Conservation (phyloP, 805 yeast genomes). For the Cephaloascus albidus region DNA sequence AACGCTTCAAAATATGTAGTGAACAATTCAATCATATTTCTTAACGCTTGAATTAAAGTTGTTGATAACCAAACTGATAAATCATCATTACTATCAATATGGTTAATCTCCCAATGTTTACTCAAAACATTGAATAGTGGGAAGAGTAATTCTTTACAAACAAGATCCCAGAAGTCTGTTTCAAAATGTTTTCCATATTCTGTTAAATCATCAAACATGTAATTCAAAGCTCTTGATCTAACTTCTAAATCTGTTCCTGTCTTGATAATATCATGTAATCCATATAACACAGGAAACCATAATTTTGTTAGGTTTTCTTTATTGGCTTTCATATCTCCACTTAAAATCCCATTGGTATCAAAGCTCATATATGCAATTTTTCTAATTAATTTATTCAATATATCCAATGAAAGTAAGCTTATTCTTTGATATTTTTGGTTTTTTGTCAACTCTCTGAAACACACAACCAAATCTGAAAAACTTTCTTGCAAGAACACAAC, state of each 20-base stretch:
- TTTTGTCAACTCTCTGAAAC: conserved; percentile 75
- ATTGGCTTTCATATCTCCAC: conserved; percentile 6
- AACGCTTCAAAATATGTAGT: conserved; percentile 74
- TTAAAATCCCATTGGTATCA: conserved; percentile 15
- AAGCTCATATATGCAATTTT: conserved; percentile 42
- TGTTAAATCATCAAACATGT: conserved; percentile 71
- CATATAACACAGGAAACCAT: conserved; percentile 83
- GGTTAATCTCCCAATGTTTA: conserved; percentile 63
- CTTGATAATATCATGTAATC: conserved; percentile 86
- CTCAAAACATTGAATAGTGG: conserved; percentile 83
- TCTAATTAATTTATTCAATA: conserved; percentile 52
- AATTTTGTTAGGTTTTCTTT: conserved; percentile 38
- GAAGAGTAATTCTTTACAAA: conserved; percentile 71
- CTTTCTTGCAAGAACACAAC: conserved; percentile 65
- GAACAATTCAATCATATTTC: conserved; percentile 78
- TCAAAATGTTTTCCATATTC: conserved; percentile 74
- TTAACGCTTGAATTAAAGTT: conserved; percentile 89
- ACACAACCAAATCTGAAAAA: conserved; percentile 53
- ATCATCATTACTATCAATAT: conserved; percentile 68
- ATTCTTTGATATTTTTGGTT: conserved; percentile 74
- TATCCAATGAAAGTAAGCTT: conserved; percentile 73
- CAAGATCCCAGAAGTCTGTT: conserved; percentile 69
- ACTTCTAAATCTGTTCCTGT: conserved; percentile 91
- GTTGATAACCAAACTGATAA: conserved; percentile 94
- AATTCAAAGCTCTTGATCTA: conserved; percentile 77